Evolutionary conservation across 352 stramenopile genomes (phyloP).

Genomic region (Saprolegnia parasitica): DNA sequence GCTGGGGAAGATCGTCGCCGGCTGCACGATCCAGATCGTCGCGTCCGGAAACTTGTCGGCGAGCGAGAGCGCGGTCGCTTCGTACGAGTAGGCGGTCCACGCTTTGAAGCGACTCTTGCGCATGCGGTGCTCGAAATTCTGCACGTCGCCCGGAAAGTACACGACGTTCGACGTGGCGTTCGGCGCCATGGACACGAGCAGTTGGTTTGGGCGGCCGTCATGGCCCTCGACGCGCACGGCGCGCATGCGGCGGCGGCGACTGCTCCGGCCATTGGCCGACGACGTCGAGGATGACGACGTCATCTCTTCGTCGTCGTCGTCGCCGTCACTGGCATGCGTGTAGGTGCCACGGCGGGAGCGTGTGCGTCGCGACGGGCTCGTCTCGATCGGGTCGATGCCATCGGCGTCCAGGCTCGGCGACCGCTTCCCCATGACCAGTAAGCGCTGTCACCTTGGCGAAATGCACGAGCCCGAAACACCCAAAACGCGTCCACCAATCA

Average conservation of each 20-base stretch:
- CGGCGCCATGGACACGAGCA: constrained; percentile 39
- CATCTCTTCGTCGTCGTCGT: neutral
- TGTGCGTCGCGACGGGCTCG: neutral
- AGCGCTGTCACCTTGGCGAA: neutral
- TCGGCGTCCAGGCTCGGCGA: neutral
- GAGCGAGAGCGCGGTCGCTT: constrained; percentile 42
- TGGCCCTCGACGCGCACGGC: constrained; percentile 9
- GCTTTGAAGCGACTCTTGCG: constrained; percentile 39
- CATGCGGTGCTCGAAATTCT: constrained; percentile 51
- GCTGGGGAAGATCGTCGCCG: constrained; percentile 39
- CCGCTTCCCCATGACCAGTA: neutral
- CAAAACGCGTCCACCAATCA: neutral
- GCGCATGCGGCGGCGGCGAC: neutral
- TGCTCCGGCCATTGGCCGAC: neutral
- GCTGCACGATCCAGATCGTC: constrained; percentile 60
- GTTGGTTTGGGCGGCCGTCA: constrained; percentile 35
- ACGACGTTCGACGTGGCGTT: constrained; percentile 45
- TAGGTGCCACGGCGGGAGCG: neutral
- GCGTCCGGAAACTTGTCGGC: constrained; percentile 43
- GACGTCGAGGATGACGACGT: neutral
- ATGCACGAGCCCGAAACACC: neutral
- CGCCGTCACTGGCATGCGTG: neutral
- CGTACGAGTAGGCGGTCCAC: constrained; percentile 57
- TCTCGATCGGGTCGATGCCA: neutral
- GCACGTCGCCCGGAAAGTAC: constrained; percentile 65